Evolutionary conservation across 2,329 filamentous ascomycete species (phyloP), one percentile per base, ranked within the genome.

Genomic region (Fusarium sp.): DNA sequence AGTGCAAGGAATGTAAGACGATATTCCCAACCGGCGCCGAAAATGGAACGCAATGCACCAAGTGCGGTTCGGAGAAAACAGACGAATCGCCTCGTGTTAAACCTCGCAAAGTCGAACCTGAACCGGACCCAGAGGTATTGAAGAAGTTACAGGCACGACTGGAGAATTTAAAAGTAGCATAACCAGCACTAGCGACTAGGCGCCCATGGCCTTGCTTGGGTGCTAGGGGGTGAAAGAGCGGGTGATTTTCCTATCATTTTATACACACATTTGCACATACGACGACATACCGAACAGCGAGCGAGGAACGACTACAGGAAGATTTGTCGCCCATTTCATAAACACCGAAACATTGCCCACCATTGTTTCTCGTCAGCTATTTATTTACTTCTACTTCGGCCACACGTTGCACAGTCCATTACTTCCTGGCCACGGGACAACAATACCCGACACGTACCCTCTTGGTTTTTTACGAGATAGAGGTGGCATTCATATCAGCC

Each of bases 1-100:
- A 83, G 32, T 94, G 92, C 78, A 86, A 90, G 70, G 81, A 85
- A 56, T 94, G 92, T 81, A 84, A 85, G 75, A 84, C 84, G 20
- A 82, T 87, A 43, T 91, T 88, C 77, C 84, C 85, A 1, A 76
- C 81, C 2, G 78, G 82, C 24, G 83, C 86, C 3, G 80, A 84
- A 6, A 82, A 88, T 44, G 85, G 85, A 9, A 83, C 83, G 8
- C 80, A 80, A 38, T 94, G 91, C 80, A 79, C 80, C 48, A 85
- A 84, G 18, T 94, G 91, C 74, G 82, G 84, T 3, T 86, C 91
- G 73, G 80, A 84, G 64, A 88, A 89, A 70, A 90, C 90, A 74
- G 80, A 83, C 4, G 81, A 84, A 56, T 92, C 90, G 74, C 84
- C 84, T 18, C 84, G 91, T 52, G 83, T 85, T 63, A 85, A 85